These are phyloP conservation scores for Narthecium ossifragum DNA, from an alignment of 106 monocot genomes.

Conservation along the genomic window DNA sequence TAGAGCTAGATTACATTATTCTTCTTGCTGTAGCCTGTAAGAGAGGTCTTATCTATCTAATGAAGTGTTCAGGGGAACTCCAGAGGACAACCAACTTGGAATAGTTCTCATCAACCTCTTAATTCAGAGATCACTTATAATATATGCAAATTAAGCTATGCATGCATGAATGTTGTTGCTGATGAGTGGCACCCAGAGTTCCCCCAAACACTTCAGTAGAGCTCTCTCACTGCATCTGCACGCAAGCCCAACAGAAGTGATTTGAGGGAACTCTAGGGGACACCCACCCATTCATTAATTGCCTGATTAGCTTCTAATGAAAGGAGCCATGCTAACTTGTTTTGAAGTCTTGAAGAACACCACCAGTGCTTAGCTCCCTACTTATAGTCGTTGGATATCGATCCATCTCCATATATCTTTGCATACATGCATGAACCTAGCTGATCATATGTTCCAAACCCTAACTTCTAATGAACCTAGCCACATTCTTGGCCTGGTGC, in stretches of 20 bases:
- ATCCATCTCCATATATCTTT: too few species aligned
- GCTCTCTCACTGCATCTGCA: neutral
- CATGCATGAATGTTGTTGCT: too few species aligned
- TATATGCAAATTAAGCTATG: too few species aligned
- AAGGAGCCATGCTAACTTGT: too few species aligned
- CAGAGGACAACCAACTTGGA: neutral
- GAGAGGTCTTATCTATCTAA: neutral
- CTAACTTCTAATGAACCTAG: neutral
- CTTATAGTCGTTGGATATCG: too few species aligned
- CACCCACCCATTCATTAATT: constrained; percentile 7
- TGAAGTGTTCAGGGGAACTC: constrained; percentile 14
- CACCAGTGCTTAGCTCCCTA: too few species aligned
- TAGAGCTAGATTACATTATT: too few species aligned
- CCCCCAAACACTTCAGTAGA: constrained; percentile 19
- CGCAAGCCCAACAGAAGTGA: constrained; percentile 2
- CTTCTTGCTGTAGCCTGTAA: neutral
- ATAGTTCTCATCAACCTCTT: neutral
- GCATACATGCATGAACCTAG: neutral
- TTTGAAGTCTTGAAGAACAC: too few species aligned
- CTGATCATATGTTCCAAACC: too few species aligned
- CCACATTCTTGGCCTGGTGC: neutral
- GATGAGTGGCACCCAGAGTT: constrained; percentile 17
- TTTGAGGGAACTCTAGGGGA: constrained; percentile 17
- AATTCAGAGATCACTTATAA: too few species aligned
- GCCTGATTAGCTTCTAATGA: too few species aligned